phyloP scores from a whole-genome alignment of 2,329 filamentous ascomycete genomes.

The Fusarium tanahbumbuense region DNA sequence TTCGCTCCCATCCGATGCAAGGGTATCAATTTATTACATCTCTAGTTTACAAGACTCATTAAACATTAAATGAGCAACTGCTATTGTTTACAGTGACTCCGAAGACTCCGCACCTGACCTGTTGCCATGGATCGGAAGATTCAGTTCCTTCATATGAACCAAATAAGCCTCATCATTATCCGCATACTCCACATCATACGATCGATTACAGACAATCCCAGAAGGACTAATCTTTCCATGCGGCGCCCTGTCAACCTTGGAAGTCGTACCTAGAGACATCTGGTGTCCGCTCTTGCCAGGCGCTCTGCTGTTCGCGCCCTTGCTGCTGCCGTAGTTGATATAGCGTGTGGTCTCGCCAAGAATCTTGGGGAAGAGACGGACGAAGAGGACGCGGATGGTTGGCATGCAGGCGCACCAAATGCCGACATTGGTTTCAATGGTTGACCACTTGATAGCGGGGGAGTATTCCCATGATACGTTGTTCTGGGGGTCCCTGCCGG shows the following conservation, averaged over 20 bases:
- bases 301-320: too few species aligned
- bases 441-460: not conserved
- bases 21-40: too few species aligned
- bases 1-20: too few species aligned
- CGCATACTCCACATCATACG: not conserved
- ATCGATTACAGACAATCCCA: not conserved
- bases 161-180: not conserved
- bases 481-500: not conserved
- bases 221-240: too few species aligned
- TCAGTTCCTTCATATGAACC: not conserved
- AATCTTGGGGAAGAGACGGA: not conserved
- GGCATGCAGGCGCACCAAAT: constrained; percentile 4
- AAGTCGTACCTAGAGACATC: not conserved
- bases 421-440: not conserved
- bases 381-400: not conserved
- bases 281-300: too few species aligned
- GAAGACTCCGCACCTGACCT: not conserved
- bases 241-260: not conserved
- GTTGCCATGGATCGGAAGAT: too few species aligned
- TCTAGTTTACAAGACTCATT: not conserved
- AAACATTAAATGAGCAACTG: not conserved
- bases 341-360: not conserved
- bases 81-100: not conserved
- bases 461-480: not conserved
- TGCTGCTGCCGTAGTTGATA: not conserved